A percentile compares a stretch with the other conserved stretches of the same genome.
Conservation (phyloP, 768 basidiomycete species). For the Cantharellus anzutake region DNA sequence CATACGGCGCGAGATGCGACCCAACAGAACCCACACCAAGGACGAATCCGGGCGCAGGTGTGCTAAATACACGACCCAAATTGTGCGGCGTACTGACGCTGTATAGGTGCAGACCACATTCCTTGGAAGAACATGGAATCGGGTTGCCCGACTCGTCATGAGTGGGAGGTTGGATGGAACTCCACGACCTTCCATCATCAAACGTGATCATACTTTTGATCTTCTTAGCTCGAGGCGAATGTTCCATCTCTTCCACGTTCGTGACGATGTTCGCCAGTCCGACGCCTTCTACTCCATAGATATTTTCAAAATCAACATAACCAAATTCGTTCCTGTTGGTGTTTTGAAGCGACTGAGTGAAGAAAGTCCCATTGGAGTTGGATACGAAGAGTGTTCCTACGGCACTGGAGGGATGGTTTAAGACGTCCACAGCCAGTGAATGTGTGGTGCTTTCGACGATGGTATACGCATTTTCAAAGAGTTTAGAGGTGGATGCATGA, state of each 20-base stretch:
- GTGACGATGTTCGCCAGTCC: constrained; percentile 76
- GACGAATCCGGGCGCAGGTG: constrained; percentile 80
- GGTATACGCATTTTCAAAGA: constrained; percentile 88
- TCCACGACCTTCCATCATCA: constrained; percentile 49
- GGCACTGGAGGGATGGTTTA: constrained; percentile 32
- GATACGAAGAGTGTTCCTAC: constrained; percentile 90
- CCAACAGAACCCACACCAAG: constrained; percentile 96
- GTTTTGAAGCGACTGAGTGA: constrained; percentile 75
- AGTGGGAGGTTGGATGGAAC: constrained; percentile 38
- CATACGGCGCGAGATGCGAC: constrained; percentile 42
- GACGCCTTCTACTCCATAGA: constrained; percentile 76
- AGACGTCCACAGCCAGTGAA: constrained; percentile 86
- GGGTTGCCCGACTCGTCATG: constrained; percentile 39
- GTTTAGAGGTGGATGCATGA: constrained; percentile 56
- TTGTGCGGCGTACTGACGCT: constrained; percentile 89
- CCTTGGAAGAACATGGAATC: constrained; percentile 29
- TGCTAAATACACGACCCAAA: constrained; percentile 85
- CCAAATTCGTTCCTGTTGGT: constrained; percentile 82
- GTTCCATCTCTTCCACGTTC: constrained; percentile 72
- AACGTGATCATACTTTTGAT: constrained; percentile 57
- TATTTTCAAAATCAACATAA: constrained; percentile 82
- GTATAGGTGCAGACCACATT: constrained; percentile 76
- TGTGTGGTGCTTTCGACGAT: constrained; percentile 88
- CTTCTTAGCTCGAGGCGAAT: constrained; percentile 44
- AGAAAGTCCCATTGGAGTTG: constrained; percentile 92